Percentiles rank a stretch among this genome's conserved stretches.
phyloP scores from a whole-genome alignment of 169 alveolate species.

The Plasmodium billcollinsi region DNA sequence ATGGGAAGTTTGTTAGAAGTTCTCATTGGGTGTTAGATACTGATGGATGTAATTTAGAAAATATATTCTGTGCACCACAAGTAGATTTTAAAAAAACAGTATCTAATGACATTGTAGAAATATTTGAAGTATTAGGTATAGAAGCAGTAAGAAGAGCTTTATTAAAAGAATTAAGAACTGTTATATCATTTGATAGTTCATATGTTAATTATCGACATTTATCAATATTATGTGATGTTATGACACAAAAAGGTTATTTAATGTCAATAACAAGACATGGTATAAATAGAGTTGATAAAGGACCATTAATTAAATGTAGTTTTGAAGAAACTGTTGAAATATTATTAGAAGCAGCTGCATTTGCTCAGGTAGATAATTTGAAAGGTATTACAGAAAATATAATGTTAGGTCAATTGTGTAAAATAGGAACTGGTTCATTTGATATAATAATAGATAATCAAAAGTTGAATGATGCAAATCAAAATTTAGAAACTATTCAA shows the following conservation, averaged over 20 bases:
- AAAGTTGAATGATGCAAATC: constrained; percentile 91
- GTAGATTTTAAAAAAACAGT: constrained; percentile 95
- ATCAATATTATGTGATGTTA: constrained; percentile 98
- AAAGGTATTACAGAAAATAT: constrained; percentile 97
- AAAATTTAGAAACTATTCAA: constrained; percentile 85
- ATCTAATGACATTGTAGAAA: constrained; percentile 98
- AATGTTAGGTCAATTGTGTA: constrained; percentile 95
- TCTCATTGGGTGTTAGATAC: constrained; percentile 99
- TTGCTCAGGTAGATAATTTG: constrained; percentile 94
- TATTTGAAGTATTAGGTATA: constrained; percentile 96
- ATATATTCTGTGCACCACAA: constrained; percentile 91
- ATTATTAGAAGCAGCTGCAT: constrained; percentile 98
- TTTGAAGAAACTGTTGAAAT: constrained; percentile 99
- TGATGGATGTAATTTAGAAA: constrained; percentile 98
- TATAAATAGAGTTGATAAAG: constrained; percentile 98
- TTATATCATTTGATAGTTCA: constrained; percentile 94
- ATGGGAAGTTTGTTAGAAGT: constrained; percentile 91
- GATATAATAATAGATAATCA: constrained; percentile 94
- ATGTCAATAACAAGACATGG: constrained; percentile 99
- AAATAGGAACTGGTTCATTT: constrained; percentile 94
- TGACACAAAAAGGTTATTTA: constrained; percentile 99
- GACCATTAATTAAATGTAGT: constrained; percentile 98
- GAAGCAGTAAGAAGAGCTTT: constrained; percentile 99
- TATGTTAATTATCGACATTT: constrained; percentile 99
- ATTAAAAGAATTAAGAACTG: constrained; percentile 95